Evolutionary conservation across 2,329 filamentous ascomycete genomes (phyloP), one percentile per base, ranked within the genome.

Genomic region (Colletotrichum noveboracense): DNA sequence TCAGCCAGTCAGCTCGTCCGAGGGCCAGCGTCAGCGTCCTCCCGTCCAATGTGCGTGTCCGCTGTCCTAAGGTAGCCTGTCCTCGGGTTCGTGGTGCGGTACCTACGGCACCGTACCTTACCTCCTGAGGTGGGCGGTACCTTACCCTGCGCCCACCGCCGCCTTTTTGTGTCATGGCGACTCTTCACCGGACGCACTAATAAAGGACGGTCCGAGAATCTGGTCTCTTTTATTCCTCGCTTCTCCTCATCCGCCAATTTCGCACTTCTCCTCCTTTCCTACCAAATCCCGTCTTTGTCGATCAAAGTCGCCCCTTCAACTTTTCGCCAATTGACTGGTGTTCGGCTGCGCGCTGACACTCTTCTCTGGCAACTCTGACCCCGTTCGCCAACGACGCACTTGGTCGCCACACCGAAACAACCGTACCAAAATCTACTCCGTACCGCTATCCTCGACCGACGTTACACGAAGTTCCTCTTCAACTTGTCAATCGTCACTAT

Each of bases 401-500:
- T 24, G 18, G 58, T 76, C 64, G 74, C 74, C 74, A 74, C 65
- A 69, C 65, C 62, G 55, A 73, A 69, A 32, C 26, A 52, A 38
- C 32, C 71, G 26, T 52, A 38, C 43, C 69, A 67, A 68, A 68
- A 62, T n/a, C 48, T 64, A 70, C 61, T 62, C 55, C 21, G 55
- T 55, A 56, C 26, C 62, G 32, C 60, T 48, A 60, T 58, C 14
- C 48, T 32, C 48, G 34, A 65, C 56, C 48, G 9, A 28, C 26
- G n/a, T 56, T 7, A 56, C 58, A 21, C 72, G 61, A 71, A 60
- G 28, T 10, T 24, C 48, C 70, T 34, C 24, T 48, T 24, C 43
- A 73, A 74, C 14, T 38, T 48, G 66, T 30, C 48, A 28, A 36
- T 62, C 65, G 21, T 76, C 79, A 84, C 77, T 82, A 99, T 99